Percentiles rank a stretch among this genome's conserved stretches.
phyloP scores from a whole-genome alignment of 169 alveolate species.

The Eimeria acervulina region DNA sequence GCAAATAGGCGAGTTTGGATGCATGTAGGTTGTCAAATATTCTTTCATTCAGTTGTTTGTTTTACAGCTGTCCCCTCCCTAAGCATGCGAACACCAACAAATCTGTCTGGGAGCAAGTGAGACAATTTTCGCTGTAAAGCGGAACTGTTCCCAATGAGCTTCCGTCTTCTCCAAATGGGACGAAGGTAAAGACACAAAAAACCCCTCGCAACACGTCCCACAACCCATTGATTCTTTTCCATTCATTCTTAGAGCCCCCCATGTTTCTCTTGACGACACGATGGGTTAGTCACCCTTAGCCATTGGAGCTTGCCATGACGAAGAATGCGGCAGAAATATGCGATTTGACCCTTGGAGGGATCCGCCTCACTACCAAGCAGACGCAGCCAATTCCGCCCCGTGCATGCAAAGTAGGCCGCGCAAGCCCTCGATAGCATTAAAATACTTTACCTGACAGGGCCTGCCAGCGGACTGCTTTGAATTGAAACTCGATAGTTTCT shows the following conservation, averaged over 20 bases:
- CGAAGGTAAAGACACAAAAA: neutral
- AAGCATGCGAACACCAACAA: neutral
- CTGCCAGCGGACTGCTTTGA: constrained; percentile 19
- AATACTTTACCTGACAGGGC: neutral
- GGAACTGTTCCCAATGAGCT: neutral
- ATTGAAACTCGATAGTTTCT: constrained; percentile 17
- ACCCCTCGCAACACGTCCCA: neutral
- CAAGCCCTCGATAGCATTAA: neutral
- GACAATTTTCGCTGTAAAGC: neutral
- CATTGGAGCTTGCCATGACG: neutral
- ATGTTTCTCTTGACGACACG: neutral
- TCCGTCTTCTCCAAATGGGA: neutral
- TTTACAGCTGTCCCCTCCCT: neutral
- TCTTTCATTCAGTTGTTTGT: neutral
- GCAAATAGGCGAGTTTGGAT: neutral
- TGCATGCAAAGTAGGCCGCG: neutral
- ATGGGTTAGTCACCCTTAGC: neutral
- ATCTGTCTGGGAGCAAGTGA: neutral
- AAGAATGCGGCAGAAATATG: neutral
- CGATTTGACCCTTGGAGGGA: neutral
- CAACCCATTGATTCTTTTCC: neutral
- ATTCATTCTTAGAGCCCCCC: neutral
- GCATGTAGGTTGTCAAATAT: neutral
- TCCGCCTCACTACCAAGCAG: neutral
- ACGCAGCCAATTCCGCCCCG: neutral